phyloP scores from a whole-genome alignment of 306 rosid genomes.

The Trifolium repens region DNA sequence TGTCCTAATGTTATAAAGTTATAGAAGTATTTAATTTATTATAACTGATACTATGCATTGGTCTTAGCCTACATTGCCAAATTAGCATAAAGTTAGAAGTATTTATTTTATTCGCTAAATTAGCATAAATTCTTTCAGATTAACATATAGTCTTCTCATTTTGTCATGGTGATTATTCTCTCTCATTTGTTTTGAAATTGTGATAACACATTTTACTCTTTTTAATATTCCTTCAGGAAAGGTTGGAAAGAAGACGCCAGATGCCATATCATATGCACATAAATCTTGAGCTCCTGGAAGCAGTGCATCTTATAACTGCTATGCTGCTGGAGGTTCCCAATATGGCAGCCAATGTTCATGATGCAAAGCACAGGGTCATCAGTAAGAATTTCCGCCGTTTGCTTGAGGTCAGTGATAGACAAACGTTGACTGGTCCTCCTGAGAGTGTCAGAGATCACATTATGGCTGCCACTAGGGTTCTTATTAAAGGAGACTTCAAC shows the following conservation, averaged over 20 bases:
- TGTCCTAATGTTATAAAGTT: not conserved
- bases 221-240: constrained; percentile 65
- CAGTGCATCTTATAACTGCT: constrained; percentile 90
- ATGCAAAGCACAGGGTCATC: constrained; percentile 75
- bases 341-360: constrained; percentile 83
- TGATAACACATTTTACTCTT: not conserved
- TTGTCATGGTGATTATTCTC: no score
- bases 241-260: constrained; percentile 94
- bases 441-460: constrained; percentile 94
- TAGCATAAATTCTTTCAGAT: not conserved
- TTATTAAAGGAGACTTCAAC: constrained; percentile 74
- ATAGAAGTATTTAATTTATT: not conserved
- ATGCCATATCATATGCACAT: constrained; percentile 99
- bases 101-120: not conserved
- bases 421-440: constrained; percentile 91
- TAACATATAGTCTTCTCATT: not conserved
- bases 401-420: constrained; percentile 84
- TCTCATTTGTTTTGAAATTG: not conserved
- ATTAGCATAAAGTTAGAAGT: not conserved
- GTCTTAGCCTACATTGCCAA: not conserved
- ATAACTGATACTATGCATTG: not conserved
- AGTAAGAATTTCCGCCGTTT: constrained; percentile 80
- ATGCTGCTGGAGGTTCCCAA: constrained; percentile 98
- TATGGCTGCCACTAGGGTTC: constrained; percentile 91
- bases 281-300: constrained; percentile 91